phyloP scores from a whole-genome alignment of 176 grass and related monocot species.

The Rhynchospora breviuscula region DNA sequence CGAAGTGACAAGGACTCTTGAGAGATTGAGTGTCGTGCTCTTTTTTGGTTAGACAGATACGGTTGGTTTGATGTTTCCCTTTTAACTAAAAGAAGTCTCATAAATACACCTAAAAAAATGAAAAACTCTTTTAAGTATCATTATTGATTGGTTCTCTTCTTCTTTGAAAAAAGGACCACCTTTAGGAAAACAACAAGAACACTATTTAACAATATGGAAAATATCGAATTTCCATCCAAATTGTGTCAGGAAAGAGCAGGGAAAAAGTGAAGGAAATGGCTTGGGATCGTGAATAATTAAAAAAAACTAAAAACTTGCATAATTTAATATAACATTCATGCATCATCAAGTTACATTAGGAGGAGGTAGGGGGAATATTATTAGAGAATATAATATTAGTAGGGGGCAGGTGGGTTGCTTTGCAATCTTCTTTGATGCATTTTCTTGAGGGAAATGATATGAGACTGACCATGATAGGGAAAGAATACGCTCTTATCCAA shows the following conservation, averaged over 20 bases:
- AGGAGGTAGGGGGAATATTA: neutral
- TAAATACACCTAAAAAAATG: neutral
- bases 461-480: neutral
- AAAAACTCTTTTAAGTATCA: neutral
- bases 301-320: neutral
- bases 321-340: neutral
- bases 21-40: conserved; percentile 27
- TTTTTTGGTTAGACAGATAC: conserved; percentile 14
- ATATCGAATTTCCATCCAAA: no score
- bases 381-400: neutral
- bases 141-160: no score
- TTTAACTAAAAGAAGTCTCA: neutral
- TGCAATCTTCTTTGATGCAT: neutral
- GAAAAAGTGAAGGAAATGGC: no score
- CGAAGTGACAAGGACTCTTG: conserved; percentile 7
- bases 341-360: neutral
- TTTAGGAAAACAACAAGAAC: no score
- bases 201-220: no score
- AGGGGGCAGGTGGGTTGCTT: neutral
- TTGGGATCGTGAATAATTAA: no score
- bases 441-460: neutral
- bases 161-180: no score
- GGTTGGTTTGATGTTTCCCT: conserved; percentile 27
- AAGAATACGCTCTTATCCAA: conserved; percentile 48
- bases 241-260: no score